Conservation (phyloP, 495 filamentous ascomycete genomes). For the Penicillium roqueforti region DNA sequence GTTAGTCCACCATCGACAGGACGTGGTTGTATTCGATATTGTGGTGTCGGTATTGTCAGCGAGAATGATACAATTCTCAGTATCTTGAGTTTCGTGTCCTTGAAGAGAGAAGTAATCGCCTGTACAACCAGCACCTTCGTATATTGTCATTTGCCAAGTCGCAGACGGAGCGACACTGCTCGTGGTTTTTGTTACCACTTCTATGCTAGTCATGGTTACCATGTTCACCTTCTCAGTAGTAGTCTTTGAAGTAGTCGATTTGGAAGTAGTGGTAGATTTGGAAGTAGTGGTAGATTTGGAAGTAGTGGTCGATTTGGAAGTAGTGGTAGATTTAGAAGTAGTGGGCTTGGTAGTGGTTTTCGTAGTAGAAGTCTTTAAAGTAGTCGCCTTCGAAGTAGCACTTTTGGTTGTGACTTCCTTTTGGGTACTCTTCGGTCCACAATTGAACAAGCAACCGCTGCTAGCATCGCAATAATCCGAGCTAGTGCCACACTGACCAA, state of each 20-base stretch:
- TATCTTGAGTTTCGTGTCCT: conserved; percentile 5
- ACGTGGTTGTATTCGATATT: not conserved
- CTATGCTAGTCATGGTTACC: not conserved
- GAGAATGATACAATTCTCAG: not conserved
- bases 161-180: not conserved
- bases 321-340: not conserved
- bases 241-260: not conserved
- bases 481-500: conserved; percentile 8
- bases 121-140: not conserved
- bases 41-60: not conserved
- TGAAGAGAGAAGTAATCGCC: conserved; percentile 7
- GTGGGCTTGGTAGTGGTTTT: not conserved
- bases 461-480: not conserved
- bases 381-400: not conserved
- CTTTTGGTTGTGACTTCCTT: not conserved
- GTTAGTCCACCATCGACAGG: conserved; percentile 12
- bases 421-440: not conserved
- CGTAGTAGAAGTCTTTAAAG: not conserved
- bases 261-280: not conserved
- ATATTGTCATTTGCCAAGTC: not conserved
- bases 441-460: not conserved
- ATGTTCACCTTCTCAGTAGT: not conserved
- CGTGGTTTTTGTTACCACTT: not conserved
- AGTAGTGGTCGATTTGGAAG: not conserved
- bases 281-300: not conserved